Evolutionary conservation across 495 filamentous ascomycete species (phyloP).

Genomic region (Xylaria flabelliformis): DNA sequence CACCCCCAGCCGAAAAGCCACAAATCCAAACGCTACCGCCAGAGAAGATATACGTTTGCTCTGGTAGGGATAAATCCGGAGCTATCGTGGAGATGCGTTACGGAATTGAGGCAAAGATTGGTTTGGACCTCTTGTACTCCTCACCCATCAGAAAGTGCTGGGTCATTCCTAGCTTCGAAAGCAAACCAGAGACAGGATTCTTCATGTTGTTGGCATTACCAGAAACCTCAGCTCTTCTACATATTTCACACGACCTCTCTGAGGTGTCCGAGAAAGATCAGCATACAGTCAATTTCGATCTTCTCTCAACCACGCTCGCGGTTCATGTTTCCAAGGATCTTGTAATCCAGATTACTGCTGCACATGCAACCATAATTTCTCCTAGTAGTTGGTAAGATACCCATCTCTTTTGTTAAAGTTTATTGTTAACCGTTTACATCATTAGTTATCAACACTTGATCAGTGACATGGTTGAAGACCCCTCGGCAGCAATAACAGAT

Average conservation of each 20-base stretch:
- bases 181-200: conserved; percentile 34
- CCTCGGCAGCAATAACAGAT: conserved; percentile 40
- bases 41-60: conserved; percentile 64
- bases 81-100: conserved; percentile 73
- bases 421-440: conserved; percentile 17
- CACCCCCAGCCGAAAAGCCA: neutral
- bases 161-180: conserved; percentile 44
- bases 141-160: conserved; percentile 52
- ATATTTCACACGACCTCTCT: conserved; percentile 47
- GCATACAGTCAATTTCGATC: conserved; percentile 55
- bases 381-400: conserved; percentile 36
- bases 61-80: conserved; percentile 63
- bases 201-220: conserved; percentile 59
- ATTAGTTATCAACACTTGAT: conserved; percentile 38
- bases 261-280: conserved; percentile 41
- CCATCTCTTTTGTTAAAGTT: neutral
- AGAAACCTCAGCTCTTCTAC: conserved; percentile 48
- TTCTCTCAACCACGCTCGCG: conserved; percentile 63
- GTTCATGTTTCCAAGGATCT: conserved; percentile 38
- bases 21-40: conserved; percentile 32
- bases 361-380: conserved; percentile 48
- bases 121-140: conserved; percentile 56
- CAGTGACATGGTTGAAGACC: conserved; percentile 35
- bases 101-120: conserved; percentile 72
- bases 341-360: conserved; percentile 65